Base-by-base conservation (phyloP, 2,329 filamentous ascomycete genomes). In the Myriangium duriaei region DNA sequence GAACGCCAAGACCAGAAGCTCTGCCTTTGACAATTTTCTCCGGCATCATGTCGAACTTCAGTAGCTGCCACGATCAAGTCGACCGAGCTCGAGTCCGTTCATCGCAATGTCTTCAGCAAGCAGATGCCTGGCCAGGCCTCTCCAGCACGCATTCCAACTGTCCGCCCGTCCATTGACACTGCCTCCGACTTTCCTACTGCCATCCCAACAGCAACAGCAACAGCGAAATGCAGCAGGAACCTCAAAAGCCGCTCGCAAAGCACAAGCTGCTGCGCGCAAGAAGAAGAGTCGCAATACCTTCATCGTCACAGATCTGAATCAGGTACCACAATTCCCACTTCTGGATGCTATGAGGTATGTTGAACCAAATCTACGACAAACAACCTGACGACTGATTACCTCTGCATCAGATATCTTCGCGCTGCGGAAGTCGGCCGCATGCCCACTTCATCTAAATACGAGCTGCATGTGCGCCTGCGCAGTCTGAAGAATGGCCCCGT, bases 331-430 rank as follows among this genome's bases (percentile, higher is more conserved):
- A 52, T 94, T 81, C 54, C 74, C 85, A 1, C 69, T 98, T 19
- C 81, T 84, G 48, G 91, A 98, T 65, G 92, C 91, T 11, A 91
- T 98, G 76, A 76, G 87, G 84, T 85, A 63, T 41, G 69, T 55
- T 1, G 14, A 19, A 13, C 11, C 1, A 12, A 5, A 24, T 37
- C 11, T 2, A 31, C 7, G 3, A 11, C 9, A 14, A 11, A 5
- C 9, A 35, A 15, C 5, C 12, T 7, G 11, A 11, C 18, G n/a
- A 29, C 35, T 44, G 21, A 41, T 19, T 15, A n/a, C n/a, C n/a
- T 34, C 21, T 26, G 7, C 21, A 42, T 17, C 48, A 94, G 86
- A 56, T 91, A 94, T 57, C 75, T 98, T 47, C 83, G 85, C 52
- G 88, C 91, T 33, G 78, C 81, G 53, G 91, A 98, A 72, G 87